Base-by-base conservation (phyloP, 495 filamentous ascomycete genomes). In the Hypoxylon lenormandii region DNA sequence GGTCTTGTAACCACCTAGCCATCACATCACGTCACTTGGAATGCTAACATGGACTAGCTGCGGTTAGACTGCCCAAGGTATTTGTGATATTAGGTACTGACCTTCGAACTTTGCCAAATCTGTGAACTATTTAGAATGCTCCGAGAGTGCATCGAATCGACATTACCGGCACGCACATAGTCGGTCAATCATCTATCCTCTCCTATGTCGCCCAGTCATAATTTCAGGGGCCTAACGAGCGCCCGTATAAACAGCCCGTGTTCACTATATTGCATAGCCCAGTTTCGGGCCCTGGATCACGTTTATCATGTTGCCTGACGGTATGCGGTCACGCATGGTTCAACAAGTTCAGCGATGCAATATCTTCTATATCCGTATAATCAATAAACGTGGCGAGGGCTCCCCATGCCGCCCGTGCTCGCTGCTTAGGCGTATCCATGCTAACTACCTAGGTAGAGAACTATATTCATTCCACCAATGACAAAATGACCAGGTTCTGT, bases 41-140 rank as follows among this genome's bases (percentile, higher is more conserved):
- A 42, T 22, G 50, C 64, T 68, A 57, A 68, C 57, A 6, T 51
- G 16, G 15, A 38, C 54, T 15, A 40, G 13, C 40, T 18, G 16
- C 5, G 13, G 23, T 26, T 26, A 5, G 23, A 26, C 23, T 26
- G 16, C 40, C 11, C 13, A 6, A 43, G 13, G 40, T 43, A 43
- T 43, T 18, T 16, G 40, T 15, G n/a, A 15, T 15, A 42, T 13
- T 8, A 12, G 4, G 30, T 33, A 4, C 10, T 33, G 30, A 5
- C 4, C 10, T 33, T 33, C 10, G 30, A 10, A 10, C 5, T 37
- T 37, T 37, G 2, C 36, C 7, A 13, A 13, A 2, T 5, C 23
- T 26, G 23, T 26, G 5, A 26, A 26, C 23, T 5, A 26, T 26
- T 37, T 8, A 37, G 13, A 37, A 37, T 37, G 36, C 36, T 15